Conservation (phyloP, 1,284 basidiomycete species). For the Melampsora larici-populina region DNA sequence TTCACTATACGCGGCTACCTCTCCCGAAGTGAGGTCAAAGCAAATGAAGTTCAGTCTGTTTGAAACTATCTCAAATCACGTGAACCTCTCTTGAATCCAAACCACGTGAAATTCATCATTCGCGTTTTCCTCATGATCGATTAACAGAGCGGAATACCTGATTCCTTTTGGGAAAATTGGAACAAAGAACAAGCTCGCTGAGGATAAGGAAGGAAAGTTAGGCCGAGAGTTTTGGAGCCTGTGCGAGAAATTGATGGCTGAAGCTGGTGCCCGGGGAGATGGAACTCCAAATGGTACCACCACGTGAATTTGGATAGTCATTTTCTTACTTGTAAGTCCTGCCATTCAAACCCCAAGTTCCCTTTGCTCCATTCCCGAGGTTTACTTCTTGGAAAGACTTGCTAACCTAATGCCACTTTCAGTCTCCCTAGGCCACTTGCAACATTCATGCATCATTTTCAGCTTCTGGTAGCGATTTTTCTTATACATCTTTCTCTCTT, state of each 20-base stretch:
- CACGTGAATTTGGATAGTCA: too few species aligned
- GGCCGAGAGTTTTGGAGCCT: conserved; percentile 20
- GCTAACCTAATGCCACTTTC: too few species aligned
- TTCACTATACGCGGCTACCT: conserved; percentile 22
- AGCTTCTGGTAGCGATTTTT: too few species aligned
- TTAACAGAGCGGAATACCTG: conserved; percentile 19
- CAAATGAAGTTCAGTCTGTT: conserved; percentile 18
- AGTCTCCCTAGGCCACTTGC: too few species aligned
- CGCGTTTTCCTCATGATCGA: background rate
- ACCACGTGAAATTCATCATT: background rate
- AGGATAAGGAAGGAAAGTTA: conserved; percentile 4
- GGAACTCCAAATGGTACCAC: too few species aligned
- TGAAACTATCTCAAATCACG: too few species aligned
- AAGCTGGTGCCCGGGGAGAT: background rate
- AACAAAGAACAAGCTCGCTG: background rate
- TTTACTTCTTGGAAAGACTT: too few species aligned
- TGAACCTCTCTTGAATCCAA: background rate
- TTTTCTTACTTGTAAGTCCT: too few species aligned
- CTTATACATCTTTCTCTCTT: too few species aligned
- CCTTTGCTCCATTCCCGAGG: too few species aligned
- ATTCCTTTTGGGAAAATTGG: conserved; percentile 9
- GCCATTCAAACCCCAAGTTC: too few species aligned
- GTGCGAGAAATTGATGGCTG: conserved; percentile 16
- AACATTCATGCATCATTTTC: too few species aligned
- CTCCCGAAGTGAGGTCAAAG: conserved; percentile 11